phyloP scores from a whole-genome alignment of 2,329 filamentous ascomycete species.

The Aspergillus proliferans region DNA sequence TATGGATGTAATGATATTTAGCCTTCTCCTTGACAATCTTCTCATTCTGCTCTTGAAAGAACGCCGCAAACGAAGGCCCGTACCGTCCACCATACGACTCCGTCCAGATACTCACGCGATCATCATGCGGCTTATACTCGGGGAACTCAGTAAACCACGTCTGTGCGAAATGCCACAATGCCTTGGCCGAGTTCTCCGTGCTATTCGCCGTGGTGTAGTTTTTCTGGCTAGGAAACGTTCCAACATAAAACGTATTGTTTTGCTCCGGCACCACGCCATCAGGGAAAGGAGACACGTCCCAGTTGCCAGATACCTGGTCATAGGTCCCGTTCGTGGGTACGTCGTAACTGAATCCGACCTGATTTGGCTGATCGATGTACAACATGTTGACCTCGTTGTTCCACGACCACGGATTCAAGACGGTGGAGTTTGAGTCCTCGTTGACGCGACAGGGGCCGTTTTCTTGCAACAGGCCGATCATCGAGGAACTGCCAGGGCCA shows the following conservation, averaged over 20 bases:
- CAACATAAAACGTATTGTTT: constrained; percentile 49
- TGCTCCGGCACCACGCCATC: constrained; percentile 32
- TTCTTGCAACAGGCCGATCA: constrained; percentile 52
- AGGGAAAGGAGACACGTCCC: constrained; percentile 21
- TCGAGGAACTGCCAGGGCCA: constrained; percentile 53
- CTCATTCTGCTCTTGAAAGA: constrained; percentile 39
- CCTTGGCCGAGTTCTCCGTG: constrained; percentile 49
- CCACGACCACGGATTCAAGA: constrained; percentile 56
- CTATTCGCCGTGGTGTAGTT: constrained; percentile 42
- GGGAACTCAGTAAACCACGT: constrained; percentile 60
- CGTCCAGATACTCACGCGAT: constrained; percentile 42
- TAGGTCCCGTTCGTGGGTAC: constrained; percentile 35
- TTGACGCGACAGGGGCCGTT: constrained; percentile 50
- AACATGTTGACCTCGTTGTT: constrained; percentile 61
- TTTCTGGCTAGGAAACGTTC: constrained; percentile 47
- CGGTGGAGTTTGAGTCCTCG: constrained; percentile 45
- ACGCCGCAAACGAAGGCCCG: constrained; percentile 35
- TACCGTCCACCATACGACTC: constrained; percentile 44
- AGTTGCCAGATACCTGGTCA: constrained; percentile 20
- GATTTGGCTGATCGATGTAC: constrained; percentile 62
- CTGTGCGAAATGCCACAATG: constrained; percentile 56
- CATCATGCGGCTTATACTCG: constrained; percentile 53
- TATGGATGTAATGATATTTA: constrained; percentile 32
- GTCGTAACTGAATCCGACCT: constrained; percentile 55
- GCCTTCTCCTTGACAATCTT: constrained; percentile 28